A percentile compares a stretch with the other conserved stretches of the same genome.
Conservation (phyloP, 768 basidiomycete species). For the Aureoboletus auriporus region DNA sequence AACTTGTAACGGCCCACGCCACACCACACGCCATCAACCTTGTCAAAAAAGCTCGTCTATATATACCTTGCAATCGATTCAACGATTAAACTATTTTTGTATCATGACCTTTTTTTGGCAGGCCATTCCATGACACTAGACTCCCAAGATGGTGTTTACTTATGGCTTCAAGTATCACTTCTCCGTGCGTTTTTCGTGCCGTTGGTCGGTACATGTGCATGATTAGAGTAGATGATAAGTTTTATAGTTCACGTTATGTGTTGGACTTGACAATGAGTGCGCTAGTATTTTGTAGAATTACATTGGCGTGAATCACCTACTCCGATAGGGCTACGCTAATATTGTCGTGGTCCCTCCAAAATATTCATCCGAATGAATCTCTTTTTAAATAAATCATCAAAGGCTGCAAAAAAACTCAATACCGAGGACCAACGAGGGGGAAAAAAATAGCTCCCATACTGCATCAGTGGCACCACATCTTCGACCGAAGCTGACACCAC, state of each 20-base stretch:
- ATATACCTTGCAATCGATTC: slow-evolving; percentile 17
- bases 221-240: slow-evolving; percentile 13
- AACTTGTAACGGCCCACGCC: slow-evolving; percentile 6
- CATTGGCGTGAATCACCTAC: too few relatives aligned
- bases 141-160: slow-evolving; percentile 13
- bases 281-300: too few relatives aligned
- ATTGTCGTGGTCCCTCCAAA: too few relatives aligned
- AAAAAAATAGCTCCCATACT: too few relatives aligned
- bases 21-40: slow-evolving; percentile 8
- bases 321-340: too few relatives aligned
- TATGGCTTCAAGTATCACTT: slow-evolving; percentile 10
- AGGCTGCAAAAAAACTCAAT: too few relatives aligned
- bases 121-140: slow-evolving; percentile 9
- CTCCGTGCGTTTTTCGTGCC: neutral
- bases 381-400: too few relatives aligned
- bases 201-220: slow-evolving; percentile 9
- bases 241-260: slow-evolving; percentile 25
- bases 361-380: too few relatives aligned
- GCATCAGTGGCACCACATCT: too few relatives aligned
- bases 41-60: slow-evolving; percentile 16
- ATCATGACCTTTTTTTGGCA: slow-evolving; percentile 11
- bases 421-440: too few relatives aligned
- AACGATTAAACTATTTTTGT: slow-evolving; percentile 22
- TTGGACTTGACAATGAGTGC: neutral
- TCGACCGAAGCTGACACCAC: too few relatives aligned